A percentile compares a stretch with the other conserved stretches of the same genome.
These are phyloP conservation scores for Fremontodendron californicum DNA, from an alignment of 345 rosid genomes.

Conservation along the genomic window DNA sequence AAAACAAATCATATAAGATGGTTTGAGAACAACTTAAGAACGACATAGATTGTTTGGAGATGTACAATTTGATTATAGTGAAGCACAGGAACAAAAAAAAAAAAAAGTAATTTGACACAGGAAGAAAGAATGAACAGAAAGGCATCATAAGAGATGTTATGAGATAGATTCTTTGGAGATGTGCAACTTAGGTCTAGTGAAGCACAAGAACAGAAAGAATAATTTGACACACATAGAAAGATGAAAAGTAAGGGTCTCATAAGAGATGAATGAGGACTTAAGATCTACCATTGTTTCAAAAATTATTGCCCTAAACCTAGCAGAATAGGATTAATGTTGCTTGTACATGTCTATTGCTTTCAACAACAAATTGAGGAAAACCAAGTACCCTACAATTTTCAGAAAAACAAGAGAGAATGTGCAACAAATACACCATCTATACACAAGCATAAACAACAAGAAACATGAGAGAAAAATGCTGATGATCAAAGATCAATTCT, in stretches of 20 bases:
- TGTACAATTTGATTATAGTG: background rate
- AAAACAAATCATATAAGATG: background rate
- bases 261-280: background rate
- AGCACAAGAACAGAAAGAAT: background rate
- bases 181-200: background rate
- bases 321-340: background rate
- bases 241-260: background rate
- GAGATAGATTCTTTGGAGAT: background rate
- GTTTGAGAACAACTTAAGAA: background rate
- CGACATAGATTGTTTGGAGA: background rate
- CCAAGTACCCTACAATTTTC: background rate
- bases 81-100: background rate
- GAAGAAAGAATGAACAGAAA: background rate
- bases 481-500: background rate
- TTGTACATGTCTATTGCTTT: background rate
- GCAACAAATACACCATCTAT: background rate
- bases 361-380: background rate
- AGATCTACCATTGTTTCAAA: background rate
- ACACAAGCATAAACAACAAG: background rate
- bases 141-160: background rate
- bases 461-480: background rate
- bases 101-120: background rate
- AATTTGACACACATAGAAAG: background rate
- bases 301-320: background rate
- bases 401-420: background rate